Percentiles rank a stretch among this genome's conserved stretches.
Conservation (phyloP, 495 filamentous ascomycete genomes). For the Melanomma pulvis-pyrius region DNA sequence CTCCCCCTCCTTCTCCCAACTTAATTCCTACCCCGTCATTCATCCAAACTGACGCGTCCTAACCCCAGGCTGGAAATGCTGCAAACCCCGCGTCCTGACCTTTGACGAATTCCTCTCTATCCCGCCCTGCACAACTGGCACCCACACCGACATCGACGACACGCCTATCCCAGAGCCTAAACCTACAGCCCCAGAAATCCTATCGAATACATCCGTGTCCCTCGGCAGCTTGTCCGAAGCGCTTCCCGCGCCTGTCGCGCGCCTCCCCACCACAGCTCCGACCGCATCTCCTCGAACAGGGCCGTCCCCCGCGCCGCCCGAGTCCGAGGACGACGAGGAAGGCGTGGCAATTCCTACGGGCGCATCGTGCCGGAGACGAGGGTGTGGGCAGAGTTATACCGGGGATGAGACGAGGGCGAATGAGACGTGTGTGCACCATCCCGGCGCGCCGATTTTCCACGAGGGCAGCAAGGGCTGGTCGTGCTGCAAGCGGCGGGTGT, state of each 20-base stretch:
- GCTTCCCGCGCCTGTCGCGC: conserved; percentile 25
- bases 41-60: no score
- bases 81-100: conserved; percentile 94
- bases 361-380: conserved; percentile 73
- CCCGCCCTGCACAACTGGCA: conserved; percentile 90
- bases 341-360: conserved; percentile 68
- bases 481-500: conserved; percentile 91
- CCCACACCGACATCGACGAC: conserved; percentile 84
- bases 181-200: conserved; percentile 46
- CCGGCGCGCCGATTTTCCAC: conserved; percentile 87
- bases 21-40: no score
- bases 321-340: conserved; percentile 87
- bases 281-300: conserved; percentile 45
- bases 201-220: conserved; percentile 16
- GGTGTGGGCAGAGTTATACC: conserved; percentile 68
- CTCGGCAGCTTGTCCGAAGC: conserved; percentile 20
- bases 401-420: conserved; percentile 62
- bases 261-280: conserved; percentile 16
- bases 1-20: no score
- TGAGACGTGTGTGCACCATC: conserved; percentile 85
- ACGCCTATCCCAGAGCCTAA: conserved; percentile 59
- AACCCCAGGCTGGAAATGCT: conserved; percentile 92
- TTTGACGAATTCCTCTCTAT: conserved; percentile 98
- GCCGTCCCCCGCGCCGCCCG: conserved; percentile 66
- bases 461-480: conserved; percentile 97